Evolutionary conservation across 306 rosid species (phyloP).

Genomic region (Vigna hirtella): DNA sequence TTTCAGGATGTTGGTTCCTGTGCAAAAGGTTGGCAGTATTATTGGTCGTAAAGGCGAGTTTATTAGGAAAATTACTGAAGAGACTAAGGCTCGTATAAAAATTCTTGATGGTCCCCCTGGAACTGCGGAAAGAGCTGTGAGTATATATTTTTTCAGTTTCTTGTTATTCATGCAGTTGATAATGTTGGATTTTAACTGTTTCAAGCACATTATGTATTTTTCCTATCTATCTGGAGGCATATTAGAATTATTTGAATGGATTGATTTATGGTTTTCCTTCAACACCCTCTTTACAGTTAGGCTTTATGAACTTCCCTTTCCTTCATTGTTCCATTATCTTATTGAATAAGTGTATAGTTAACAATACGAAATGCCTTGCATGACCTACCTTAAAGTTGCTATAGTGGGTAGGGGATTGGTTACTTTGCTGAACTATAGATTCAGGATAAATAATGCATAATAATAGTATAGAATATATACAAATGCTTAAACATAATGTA

Average conservation of each 20-base stretch:
- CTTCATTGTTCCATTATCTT: neutral
- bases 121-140: conserved; percentile 97
- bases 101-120: conserved; percentile 98
- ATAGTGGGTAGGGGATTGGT: neutral
- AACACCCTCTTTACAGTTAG: neutral
- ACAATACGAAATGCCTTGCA: neutral
- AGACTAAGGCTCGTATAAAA: conserved; percentile 91
- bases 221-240: conserved; percentile 1
- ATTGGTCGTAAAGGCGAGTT: conserved; percentile 98
- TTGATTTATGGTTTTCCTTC: neutral
- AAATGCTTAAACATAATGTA: neutral
- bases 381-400: neutral
- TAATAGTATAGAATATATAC: neutral
- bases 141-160: conserved; percentile 46
- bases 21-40: conserved; percentile 93
- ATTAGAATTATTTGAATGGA: conserved; percentile 6
- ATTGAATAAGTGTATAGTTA: neutral
- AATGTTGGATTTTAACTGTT: conserved; percentile 2
- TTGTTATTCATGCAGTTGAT: conserved; percentile 15
- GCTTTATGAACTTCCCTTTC: neutral
- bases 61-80: conserved; percentile 91
- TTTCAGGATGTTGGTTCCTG: conserved; percentile 94
- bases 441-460: neutral
- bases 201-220: conserved; percentile 6
- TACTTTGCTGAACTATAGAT: neutral